A percentile compares a stretch with the other conserved stretches of the same genome.
Evolutionary conservation across 495 filamentous ascomycete genomes (phyloP).

Genomic region (Pyronema omphalodes): DNA sequence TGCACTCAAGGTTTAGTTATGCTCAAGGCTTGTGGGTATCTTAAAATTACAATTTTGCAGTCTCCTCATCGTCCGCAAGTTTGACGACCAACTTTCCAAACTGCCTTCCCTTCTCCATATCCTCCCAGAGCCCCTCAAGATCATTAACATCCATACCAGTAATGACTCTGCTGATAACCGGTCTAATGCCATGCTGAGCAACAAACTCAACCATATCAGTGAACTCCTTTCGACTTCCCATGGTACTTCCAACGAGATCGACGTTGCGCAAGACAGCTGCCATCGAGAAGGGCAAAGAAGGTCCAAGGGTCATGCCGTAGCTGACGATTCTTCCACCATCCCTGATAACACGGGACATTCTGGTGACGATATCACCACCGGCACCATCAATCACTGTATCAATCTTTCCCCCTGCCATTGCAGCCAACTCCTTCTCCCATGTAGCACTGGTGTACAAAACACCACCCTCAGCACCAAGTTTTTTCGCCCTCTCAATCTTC

Average conservation of each 20-base stretch:
- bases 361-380: slow-evolving; percentile 51
- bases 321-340: slow-evolving; percentile 45
- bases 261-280: slow-evolving; percentile 55
- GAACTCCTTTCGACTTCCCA: slow-evolving; percentile 62
- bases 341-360: slow-evolving; percentile 34
- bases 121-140: slow-evolving; percentile 52
- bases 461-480: slow-evolving; percentile 49
- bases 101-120: slow-evolving; percentile 56
- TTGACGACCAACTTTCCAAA: slow-evolving; percentile 60
- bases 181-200: slow-evolving; percentile 39
- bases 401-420: slow-evolving; percentile 28
- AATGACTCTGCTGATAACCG: slow-evolving; percentile 43
- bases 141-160: slow-evolving; percentile 45
- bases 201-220: slow-evolving; percentile 61
- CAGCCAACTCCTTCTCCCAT: slow-evolving; percentile 51
- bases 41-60: neutral
- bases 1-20: too few relatives aligned
- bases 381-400: slow-evolving; percentile 63
- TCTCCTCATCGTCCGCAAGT: slow-evolving; percentile 18
- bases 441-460: slow-evolving; percentile 44
- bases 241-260: slow-evolving; percentile 41
- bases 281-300: slow-evolving; percentile 56
- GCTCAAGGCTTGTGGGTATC: too few relatives aligned
- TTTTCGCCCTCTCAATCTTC: slow-evolving; percentile 45
- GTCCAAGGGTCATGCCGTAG: slow-evolving; percentile 64